Conservation (phyloP, 495 filamentous ascomycete genomes). For the Penicilliopsis zonata region DNA sequence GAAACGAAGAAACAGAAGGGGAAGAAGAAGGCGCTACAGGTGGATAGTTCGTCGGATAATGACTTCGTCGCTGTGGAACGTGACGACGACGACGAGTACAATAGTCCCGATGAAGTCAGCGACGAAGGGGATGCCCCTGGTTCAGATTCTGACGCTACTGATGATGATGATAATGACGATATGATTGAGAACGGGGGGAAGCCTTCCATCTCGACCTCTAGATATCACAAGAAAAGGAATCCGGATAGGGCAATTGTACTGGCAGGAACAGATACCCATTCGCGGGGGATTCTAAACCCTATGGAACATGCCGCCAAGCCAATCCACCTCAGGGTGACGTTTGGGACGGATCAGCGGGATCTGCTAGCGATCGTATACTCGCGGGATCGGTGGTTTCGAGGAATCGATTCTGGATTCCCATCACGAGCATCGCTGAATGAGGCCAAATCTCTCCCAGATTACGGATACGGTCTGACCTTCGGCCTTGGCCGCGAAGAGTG, state of each 20-base stretch:
- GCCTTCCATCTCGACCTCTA: slow-evolving; percentile 1
- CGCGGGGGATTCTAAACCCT: slow-evolving; percentile 23
- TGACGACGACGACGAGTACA: slow-evolving; percentile 6
- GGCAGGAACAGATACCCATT: slow-evolving; percentile 16
- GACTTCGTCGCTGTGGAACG: slow-evolving; percentile 15
- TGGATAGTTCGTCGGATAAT: slow-evolving; percentile 18
- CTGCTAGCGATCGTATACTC: slow-evolving; percentile 28
- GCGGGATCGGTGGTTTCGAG: slow-evolving; percentile 35
- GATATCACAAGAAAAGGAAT: slow-evolving; percentile 8
- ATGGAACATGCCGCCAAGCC: slow-evolving; percentile 27
- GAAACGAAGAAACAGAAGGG: slow-evolving; percentile 6
- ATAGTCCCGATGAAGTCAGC: not conserved
- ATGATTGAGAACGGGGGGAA: slow-evolving; percentile 4
- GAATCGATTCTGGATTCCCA: slow-evolving; percentile 37
- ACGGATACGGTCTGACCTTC: slow-evolving; percentile 30
- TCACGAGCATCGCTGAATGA: slow-evolving; percentile 21
- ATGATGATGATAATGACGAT: slow-evolving; percentile 6
- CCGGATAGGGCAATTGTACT: slow-evolving; percentile 11
- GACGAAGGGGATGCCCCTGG: slow-evolving; percentile 1
- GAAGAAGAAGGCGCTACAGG: slow-evolving; percentile 5
- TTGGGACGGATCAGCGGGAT: slow-evolving; percentile 37
- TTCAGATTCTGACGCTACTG: slow-evolving; percentile 6
- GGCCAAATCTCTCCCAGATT: slow-evolving; percentile 11
- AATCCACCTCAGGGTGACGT: slow-evolving; percentile 22
- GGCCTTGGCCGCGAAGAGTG: slow-evolving; percentile 26